Evolutionary conservation across 2,329 filamentous ascomycete species (phyloP), one percentile per base, ranked within the genome.

Genomic region (Ophiostoma tasmaniense): DNA sequence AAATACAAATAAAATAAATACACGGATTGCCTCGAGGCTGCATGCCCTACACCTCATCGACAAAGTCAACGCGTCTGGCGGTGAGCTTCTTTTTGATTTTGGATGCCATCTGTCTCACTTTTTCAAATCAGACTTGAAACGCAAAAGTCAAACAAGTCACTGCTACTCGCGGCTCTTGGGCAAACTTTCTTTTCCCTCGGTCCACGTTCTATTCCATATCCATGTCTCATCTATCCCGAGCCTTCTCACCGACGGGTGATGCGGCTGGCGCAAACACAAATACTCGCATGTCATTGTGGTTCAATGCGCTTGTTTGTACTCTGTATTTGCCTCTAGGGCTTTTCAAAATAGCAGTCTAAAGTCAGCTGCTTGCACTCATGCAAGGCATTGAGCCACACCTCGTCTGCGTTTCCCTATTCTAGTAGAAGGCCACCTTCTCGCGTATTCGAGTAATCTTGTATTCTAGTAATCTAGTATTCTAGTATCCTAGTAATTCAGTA

Each of bases 11-110:
- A n/a, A 22, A 52, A 52, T 22, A 11, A 11, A 55, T 55, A 28
- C 22, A 28, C 22, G 42, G 42, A 45, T n/a, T 55, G n/a, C 50
- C 50, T 25, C 50, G 50, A 55, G 66, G 66, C 66, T 52, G 39
- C 55, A 67, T 35, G 28, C 22, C 33, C 55, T 61, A 61, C 55
- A 33, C 55, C 55, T n/a, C 55, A 30, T 14, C 22, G 8, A 22
- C 45, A 3, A 17, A 13, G 10, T 14, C n/a, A 13, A 25, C 50
- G 14, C 25, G 25, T 61, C 55, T 61, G 25, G 55, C 55, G 55
- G 55, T 61, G 55, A 61, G 55, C 50, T 55, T 55, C 50, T 25
- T 25, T 55, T 25, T 55, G 50, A 33, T 33, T 4, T 6, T 33
- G 22, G 50, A 14, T 11, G 17, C 22, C 17, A 55, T 25, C 22